Percentiles rank a stretch among this genome's conserved stretches.
Conservation (phyloP, 352 stramenopile genomes). For the Phytophthora kernoviae region DNA sequence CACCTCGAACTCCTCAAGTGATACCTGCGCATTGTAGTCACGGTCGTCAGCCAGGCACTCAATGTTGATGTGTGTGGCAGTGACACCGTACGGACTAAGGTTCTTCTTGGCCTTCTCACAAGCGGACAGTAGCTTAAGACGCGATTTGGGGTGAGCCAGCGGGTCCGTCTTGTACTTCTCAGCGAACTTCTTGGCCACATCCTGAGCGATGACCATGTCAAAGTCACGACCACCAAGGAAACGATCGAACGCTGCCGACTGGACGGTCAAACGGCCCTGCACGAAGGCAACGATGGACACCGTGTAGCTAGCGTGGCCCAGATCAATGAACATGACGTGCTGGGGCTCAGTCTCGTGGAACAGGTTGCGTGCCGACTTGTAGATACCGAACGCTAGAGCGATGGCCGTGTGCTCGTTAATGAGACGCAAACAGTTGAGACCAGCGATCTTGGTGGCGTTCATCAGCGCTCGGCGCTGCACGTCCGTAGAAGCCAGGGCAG, state of each 20-base stretch:
- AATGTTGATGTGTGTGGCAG: constrained; percentile 95
- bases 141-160: constrained; percentile 91
- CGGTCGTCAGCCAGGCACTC: constrained; percentile 98
- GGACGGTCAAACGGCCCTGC: constrained; percentile 96
- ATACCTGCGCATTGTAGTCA: constrained; percentile 96
- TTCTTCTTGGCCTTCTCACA: constrained; percentile 99
- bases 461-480: constrained; percentile 96
- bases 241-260: constrained; percentile 93
- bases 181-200: constrained; percentile 95
- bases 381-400: constrained; percentile 96
- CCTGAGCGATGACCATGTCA: constrained; percentile 94
- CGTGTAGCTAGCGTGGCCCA: constrained; percentile 95
- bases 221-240: constrained; percentile 97
- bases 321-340: constrained; percentile 99
- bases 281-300: constrained; percentile 93
- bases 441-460: constrained; percentile 92
- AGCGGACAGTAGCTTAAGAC: constrained; percentile 96
- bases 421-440: constrained; percentile 96
- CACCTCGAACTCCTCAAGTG: constrained; percentile 94
- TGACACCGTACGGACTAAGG: constrained; percentile 96
- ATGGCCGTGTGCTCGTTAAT: constrained; percentile 99
- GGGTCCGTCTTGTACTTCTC: constrained; percentile 96
- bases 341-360: constrained; percentile 94
- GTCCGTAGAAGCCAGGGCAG: constrained; percentile 98
- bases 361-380: constrained; percentile 94